phyloP scores from a whole-genome alignment of 2,329 filamentous ascomycete species.

The Colletotrichum chlorophyti region DNA sequence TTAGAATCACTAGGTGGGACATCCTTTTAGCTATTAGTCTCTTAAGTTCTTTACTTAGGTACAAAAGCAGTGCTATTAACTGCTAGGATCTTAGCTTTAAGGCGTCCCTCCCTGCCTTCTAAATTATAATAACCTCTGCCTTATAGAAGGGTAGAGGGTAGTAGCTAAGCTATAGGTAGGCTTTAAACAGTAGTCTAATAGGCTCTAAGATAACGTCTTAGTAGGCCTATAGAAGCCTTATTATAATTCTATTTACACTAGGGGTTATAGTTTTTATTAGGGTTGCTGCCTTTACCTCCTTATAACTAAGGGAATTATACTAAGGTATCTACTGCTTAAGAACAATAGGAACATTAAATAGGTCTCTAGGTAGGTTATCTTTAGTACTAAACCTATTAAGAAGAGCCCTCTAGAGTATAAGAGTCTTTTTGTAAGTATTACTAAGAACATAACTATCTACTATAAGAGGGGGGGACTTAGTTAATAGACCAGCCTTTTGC shows the following conservation, averaged over 20 bases:
- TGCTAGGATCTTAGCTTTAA: neutral
- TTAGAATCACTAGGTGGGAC: neutral
- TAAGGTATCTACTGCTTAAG: neutral
- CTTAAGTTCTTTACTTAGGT: constrained; percentile 22
- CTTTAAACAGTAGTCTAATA: neutral
- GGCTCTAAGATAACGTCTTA: neutral
- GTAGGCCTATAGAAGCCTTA: neutral
- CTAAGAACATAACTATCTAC: neutral
- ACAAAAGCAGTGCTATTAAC: constrained; percentile 27
- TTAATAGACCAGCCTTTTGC: neutral
- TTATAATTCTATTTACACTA: neutral
- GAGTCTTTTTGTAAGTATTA: neutral
- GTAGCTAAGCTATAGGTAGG: constrained; percentile 3
- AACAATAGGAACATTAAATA: neutral
- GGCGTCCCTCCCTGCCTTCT: constrained; percentile 8
- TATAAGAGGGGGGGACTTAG: neutral
- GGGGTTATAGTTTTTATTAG: neutral
- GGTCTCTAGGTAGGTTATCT: neutral
- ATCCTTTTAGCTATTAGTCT: constrained; percentile 12
- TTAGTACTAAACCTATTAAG: neutral
- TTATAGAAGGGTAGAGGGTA: neutral
- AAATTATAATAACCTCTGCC: constrained; percentile 23
- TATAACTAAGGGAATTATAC: neutral
- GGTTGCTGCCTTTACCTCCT: neutral
- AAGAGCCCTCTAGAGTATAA: neutral